Conservation (phyloP, 305 asterid species). For the Rubia peregrina region DNA sequence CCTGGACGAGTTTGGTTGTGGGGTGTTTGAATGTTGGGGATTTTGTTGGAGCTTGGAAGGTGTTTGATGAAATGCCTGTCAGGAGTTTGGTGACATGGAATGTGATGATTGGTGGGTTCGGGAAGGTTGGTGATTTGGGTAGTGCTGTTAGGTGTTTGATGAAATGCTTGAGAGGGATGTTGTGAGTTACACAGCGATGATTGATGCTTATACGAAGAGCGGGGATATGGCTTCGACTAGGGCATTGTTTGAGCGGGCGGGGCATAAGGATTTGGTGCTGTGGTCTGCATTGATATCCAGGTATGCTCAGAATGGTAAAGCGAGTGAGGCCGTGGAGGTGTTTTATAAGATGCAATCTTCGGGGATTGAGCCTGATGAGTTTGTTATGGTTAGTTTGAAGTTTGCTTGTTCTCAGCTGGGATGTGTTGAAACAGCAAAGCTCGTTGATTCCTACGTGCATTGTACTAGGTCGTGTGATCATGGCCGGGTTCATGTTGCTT, state of each 20-base stretch:
- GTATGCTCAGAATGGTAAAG: constrained; percentile 57
- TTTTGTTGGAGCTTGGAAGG: constrained; percentile 28
- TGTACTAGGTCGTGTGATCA: constrained; percentile 36
- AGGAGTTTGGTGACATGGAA: constrained; percentile 58
- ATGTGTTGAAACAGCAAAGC: constrained; percentile 46
- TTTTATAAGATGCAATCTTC: constrained; percentile 39
- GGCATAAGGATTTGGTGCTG: constrained; percentile 44
- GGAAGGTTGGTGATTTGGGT: constrained; percentile 42
- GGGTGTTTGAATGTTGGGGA: constrained; percentile 44
- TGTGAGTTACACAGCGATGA: constrained; percentile 51
- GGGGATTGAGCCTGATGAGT: constrained; percentile 55
- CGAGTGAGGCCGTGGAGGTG: constrained; percentile 45
- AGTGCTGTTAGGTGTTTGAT: constrained; percentile 47
- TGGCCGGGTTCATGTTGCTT: constrained; percentile 37
- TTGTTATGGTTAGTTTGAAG: constrained; percentile 64
- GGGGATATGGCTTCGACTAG: constrained; percentile 70
- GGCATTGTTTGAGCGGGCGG: constrained; percentile 44
- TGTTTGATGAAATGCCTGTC: constrained; percentile 63
- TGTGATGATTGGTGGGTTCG: constrained; percentile 55
- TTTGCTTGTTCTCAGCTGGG: constrained; percentile 74
- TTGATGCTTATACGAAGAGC: constrained; percentile 63
- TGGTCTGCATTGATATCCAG: constrained; percentile 76
- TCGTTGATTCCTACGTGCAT: constrained; percentile 45
- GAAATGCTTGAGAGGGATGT: constrained; percentile 44
- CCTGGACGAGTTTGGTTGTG: constrained; percentile 68